Percentiles rank a stretch among this genome's conserved stretches.
Evolutionary conservation across 73 alveolate genomes (phyloP).

Genomic region (Paramecium octaurelia): DNA sequence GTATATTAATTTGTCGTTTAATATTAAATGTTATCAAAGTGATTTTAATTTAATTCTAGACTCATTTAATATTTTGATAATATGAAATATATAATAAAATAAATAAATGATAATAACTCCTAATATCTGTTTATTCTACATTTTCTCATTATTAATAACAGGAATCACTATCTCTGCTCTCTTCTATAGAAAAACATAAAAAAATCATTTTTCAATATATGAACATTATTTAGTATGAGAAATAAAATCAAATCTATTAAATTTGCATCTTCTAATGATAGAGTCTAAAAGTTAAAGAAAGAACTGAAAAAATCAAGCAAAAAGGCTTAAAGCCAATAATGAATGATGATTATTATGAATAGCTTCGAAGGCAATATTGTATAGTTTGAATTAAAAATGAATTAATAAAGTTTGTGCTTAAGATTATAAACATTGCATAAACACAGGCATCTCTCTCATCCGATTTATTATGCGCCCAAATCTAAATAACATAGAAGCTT

Average conservation of each 20-base stretch:
- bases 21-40: not conserved
- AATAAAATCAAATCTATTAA: not conserved
- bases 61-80: too few relatives aligned
- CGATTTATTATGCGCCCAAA: not conserved
- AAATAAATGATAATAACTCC: too few relatives aligned
- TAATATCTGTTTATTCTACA: too few relatives aligned
- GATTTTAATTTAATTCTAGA: too few relatives aligned
- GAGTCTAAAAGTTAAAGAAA: not conserved
- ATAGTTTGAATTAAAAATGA: slow-evolving; percentile 10
- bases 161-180: not conserved
- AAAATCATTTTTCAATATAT: not conserved
- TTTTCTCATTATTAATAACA: too few relatives aligned
- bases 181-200: not conserved
- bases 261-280: not conserved
- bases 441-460: not conserved
- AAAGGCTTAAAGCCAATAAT: not conserved
- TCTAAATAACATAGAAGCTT: not conserved
- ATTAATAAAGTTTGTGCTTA: not conserved
- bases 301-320: not conserved
- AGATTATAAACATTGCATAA: not conserved
- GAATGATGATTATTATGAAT: not conserved
- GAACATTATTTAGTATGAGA: not conserved
- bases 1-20: not conserved
- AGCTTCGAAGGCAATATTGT: not conserved
- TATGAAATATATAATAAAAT: too few relatives aligned